Evolutionary conservation across 768 basidiomycete genomes (phyloP).

Genomic region (Suillus ampliporus): DNA sequence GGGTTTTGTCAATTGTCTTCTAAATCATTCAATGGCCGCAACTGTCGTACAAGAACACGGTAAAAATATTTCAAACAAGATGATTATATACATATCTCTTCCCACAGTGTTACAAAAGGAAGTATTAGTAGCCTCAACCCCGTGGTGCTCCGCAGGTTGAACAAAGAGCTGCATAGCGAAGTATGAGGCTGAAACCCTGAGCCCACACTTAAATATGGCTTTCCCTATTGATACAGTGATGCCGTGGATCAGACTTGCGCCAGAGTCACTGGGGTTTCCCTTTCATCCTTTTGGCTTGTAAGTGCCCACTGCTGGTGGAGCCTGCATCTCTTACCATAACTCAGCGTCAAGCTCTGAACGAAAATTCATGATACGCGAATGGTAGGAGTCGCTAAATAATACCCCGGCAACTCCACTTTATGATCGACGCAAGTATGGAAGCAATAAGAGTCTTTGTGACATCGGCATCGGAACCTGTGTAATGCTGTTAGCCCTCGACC

Average conservation of each 20-base stretch:
- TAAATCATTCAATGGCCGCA: neutral
- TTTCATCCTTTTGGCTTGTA: neutral
- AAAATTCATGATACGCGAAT: neutral
- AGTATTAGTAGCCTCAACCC: no score
- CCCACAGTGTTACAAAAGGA: no score
- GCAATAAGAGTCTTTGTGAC: neutral
- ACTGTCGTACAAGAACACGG: neutral
- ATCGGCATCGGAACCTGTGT: neutral
- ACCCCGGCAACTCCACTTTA: neutral
- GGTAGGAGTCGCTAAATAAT: no score
- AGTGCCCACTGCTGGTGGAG: neutral
- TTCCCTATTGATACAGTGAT: neutral
- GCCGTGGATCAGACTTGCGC: neutral
- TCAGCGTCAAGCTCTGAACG: neutral
- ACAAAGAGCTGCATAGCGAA: no score
- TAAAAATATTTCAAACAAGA: neutral
- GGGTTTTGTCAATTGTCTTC: neutral
- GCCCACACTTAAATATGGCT: neutral
- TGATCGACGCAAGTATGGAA: neutral
- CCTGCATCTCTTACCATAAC: neutral
- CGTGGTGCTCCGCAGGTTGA: neutral
- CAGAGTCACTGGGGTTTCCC: neutral
- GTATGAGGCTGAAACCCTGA: neutral
- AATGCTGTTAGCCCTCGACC: neutral
- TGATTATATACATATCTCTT: no score